Conservation (phyloP, 2,329 filamentous ascomycete species). For the Fusarium beomiforme region DNA sequence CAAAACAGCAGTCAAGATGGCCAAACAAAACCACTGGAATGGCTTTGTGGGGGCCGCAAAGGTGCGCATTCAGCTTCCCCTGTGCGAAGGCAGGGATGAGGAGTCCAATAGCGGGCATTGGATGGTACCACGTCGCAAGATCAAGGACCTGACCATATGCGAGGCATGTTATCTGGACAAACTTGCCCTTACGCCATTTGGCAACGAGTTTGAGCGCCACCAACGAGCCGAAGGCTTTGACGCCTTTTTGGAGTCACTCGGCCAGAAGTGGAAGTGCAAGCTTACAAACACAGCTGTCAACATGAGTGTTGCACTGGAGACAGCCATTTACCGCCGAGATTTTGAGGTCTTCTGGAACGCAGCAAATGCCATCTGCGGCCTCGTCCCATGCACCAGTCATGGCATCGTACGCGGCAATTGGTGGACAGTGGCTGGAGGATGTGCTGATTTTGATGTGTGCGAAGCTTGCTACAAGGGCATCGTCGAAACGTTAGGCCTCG, state of each 20-base stretch:
- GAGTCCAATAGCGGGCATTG: constrained; percentile 40
- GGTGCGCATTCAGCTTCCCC: constrained; percentile 38
- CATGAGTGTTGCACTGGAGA: constrained; percentile 40
- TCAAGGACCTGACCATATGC: constrained; percentile 45
- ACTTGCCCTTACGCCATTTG: constrained; percentile 45
- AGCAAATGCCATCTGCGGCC: constrained; percentile 30
- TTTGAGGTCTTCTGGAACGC: constrained; percentile 44
- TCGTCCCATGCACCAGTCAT: constrained; percentile 42
- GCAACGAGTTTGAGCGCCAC: constrained; percentile 40
- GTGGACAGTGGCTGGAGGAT: constrained; percentile 46
- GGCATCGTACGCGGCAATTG: constrained; percentile 47
- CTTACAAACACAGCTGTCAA: constrained; percentile 35
- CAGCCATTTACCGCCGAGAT: constrained; percentile 39
- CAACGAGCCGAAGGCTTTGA: constrained; percentile 34
- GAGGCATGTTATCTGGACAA: constrained; percentile 50
- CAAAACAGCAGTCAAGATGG: constrained; percentile 28
- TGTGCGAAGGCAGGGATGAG: constrained; percentile 44
- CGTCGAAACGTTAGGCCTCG: constrained; percentile 40
- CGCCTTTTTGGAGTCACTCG: constrained; percentile 34
- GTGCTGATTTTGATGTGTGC: constrained; percentile 43
- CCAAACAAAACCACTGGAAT: constrained; percentile 43
- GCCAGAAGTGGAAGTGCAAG: constrained; percentile 40
- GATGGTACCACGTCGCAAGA: constrained; percentile 38
- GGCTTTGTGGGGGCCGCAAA: constrained; percentile 41
- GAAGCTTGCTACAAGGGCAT: constrained; percentile 48